These are phyloP conservation scores for Rutstroemia sp. DNA, from an alignment of 2,329 filamentous ascomycete species.

Conservation along the genomic window DNA sequence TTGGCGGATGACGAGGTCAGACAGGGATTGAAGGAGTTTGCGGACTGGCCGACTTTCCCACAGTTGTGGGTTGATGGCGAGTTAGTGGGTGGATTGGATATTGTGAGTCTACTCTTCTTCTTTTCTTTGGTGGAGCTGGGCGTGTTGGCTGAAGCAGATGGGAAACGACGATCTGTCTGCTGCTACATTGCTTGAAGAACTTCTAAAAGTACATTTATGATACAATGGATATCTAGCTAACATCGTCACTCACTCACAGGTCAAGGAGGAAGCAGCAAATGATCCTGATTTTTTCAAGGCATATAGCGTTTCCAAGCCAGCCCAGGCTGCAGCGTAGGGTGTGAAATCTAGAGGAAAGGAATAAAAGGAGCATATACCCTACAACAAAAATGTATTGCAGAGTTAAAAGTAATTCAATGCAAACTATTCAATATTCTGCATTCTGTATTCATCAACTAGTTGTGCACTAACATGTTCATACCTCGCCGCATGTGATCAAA, in stretches of 20 bases:
- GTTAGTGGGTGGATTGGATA: slow-evolving; percentile 87
- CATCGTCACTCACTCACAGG: slow-evolving; percentile 40
- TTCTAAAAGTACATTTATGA: background rate
- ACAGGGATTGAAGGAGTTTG: slow-evolving; percentile 91
- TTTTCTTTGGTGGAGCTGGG: background rate
- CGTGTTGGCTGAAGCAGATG: too few relatives aligned
- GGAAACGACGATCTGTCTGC: too few relatives aligned
- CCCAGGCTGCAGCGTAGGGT: background rate
- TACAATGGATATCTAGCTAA: slow-evolving; percentile 5
- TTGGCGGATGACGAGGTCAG: slow-evolving; percentile 94
- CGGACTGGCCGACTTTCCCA: slow-evolving; percentile 98
- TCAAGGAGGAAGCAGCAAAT: slow-evolving; percentile 87
- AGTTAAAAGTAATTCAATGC: background rate
- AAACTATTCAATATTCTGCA: background rate
- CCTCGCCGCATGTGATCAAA: too few relatives aligned
- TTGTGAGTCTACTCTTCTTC: slow-evolving; percentile 70
- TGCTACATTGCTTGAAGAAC: background rate
- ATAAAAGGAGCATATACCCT: slow-evolving; percentile 3
- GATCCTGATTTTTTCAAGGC: slow-evolving; percentile 75
- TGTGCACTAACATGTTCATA: too few relatives aligned
- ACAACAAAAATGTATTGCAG: background rate
- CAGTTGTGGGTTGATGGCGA: slow-evolving; percentile 91
- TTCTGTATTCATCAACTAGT: background rate
- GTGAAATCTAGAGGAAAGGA: background rate
- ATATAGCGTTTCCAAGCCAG: slow-evolving; percentile 40